These are phyloP conservation scores for Colletotrichum falcatum DNA, from an alignment of 2,329 filamentous ascomycete genomes.

Conservation along the genomic window DNA sequence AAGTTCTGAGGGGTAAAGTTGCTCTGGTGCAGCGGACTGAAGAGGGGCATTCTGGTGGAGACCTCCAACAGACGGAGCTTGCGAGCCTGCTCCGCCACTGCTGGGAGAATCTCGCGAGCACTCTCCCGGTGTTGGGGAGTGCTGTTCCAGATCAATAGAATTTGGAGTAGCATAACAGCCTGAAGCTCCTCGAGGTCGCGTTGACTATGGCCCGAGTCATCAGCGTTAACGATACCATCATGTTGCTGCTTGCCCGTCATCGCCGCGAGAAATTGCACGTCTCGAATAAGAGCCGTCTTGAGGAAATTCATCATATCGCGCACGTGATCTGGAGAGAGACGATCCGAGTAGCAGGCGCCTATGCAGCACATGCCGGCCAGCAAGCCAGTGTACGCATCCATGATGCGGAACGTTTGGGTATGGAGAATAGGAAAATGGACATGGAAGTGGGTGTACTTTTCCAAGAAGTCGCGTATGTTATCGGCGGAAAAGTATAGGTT, in stretches of 20 bases:
- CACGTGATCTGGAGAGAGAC: conserved; percentile 69
- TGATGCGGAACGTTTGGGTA: conserved; percentile 76
- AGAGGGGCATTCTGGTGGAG: conserved; percentile 60
- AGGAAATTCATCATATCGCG: conserved; percentile 76
- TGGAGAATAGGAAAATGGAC: conserved; percentile 80
- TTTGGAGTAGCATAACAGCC: conserved; percentile 71
- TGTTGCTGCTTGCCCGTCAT: conserved; percentile 43
- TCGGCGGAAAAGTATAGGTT: conserved; percentile 74
- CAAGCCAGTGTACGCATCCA: conserved; percentile 74
- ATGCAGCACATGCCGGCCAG: conserved; percentile 78
- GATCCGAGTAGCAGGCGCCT: conserved; percentile 80
- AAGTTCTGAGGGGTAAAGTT: conserved; percentile 59
- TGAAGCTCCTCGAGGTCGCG: conserved; percentile 74
- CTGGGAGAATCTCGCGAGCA: conserved; percentile 69
- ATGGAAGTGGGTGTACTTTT: conserved; percentile 79
- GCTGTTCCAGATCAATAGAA: conserved; percentile 77
- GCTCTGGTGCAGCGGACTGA: conserved; percentile 72
- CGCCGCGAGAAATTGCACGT: conserved; percentile 61
- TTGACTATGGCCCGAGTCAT: conserved; percentile 33
- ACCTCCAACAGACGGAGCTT: conserved; percentile 68
- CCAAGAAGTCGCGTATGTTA: conserved; percentile 77
- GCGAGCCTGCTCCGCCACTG: conserved; percentile 68
- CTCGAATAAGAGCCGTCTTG: conserved; percentile 68
- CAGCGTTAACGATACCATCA: background rate
- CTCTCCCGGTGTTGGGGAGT: conserved; percentile 73